phyloP scores from a whole-genome alignment of 192 early-diverging fungal genomes.

The Geranomyces variabilis region DNA sequence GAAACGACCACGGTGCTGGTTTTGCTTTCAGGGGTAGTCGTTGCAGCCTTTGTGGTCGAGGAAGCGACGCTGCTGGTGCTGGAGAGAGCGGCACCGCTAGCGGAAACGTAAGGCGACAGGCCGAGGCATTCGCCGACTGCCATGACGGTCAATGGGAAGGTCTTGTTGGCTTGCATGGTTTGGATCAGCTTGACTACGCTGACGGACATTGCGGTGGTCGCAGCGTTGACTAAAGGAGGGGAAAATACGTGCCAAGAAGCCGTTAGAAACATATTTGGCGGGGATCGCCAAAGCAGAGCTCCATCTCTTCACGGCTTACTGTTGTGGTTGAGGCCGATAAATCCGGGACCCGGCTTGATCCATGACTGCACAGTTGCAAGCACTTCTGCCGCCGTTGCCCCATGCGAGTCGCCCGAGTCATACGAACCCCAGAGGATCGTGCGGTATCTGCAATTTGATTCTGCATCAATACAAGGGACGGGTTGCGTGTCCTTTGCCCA shows the following conservation, averaged over 20 bases:
- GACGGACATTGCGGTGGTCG: background rate
- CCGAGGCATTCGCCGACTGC: slow-evolving; percentile 16
- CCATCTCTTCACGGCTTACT: no score
- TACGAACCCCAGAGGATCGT: background rate
- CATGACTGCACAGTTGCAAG: slow-evolving; percentile 2
- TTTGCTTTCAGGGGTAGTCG: background rate
- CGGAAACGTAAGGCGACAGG: background rate
- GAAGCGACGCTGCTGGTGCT: background rate
- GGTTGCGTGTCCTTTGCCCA: no score
- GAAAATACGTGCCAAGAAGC: background rate
- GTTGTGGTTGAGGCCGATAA: slow-evolving; percentile 27
- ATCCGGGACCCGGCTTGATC: slow-evolving; percentile 13
- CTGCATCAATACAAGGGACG: no score
- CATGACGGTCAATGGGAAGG: slow-evolving; percentile 12
- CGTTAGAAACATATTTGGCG: background rate
- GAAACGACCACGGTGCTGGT: background rate
- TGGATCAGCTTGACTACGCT: slow-evolving; percentile 9
- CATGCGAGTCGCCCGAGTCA: slow-evolving; percentile 8
- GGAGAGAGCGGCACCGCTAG: background rate
- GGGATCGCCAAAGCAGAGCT: no score
- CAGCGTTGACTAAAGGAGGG: background rate
- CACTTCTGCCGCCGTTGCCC: background rate
- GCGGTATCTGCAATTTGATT: slow-evolving; percentile 17
- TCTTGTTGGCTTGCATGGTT: background rate
- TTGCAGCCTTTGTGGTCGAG: background rate